A percentile compares a stretch with the other conserved stretches of the same genome.
These are phyloP conservation scores for Leucoagaricus sp. DNA, from an alignment of 1,284 basidiomycete genomes.

Conservation along the genomic window DNA sequence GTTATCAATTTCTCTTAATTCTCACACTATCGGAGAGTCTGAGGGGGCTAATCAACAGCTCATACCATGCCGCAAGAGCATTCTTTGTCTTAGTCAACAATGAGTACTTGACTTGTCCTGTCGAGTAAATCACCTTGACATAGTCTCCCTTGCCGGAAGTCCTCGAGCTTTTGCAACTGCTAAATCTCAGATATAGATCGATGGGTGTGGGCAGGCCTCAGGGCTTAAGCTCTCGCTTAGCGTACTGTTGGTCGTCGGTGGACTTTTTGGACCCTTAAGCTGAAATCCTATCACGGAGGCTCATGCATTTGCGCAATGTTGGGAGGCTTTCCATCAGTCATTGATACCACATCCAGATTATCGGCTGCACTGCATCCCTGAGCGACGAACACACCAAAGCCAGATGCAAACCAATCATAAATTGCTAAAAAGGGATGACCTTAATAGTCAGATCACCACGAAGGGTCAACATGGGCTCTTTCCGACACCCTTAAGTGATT, in stretches of 20 bases:
- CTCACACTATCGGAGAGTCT: background rate
- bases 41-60: too few species aligned
- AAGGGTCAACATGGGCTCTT: too few species aligned
- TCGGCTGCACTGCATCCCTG: background rate
- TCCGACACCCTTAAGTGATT: too few species aligned
- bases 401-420: too few species aligned
- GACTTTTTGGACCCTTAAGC: constrained; percentile 6
- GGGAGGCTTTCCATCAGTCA: background rate
- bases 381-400: too few species aligned
- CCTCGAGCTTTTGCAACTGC: too few species aligned
- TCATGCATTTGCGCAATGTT: background rate
- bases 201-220: background rate
- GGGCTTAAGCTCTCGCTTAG: constrained; percentile 3
- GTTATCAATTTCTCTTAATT: background rate
- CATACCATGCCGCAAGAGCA: too few species aligned
- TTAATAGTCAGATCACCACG: too few species aligned
- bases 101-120: too few species aligned
- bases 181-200: background rate
- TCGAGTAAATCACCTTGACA: too few species aligned
- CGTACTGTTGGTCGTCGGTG: background rate
- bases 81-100: too few species aligned
- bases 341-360: background rate
- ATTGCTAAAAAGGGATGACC: too few species aligned
- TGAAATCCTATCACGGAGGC: constrained; percentile 15
- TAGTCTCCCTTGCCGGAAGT: background rate